Percentiles rank a stretch among this genome's conserved stretches.
phyloP scores from a whole-genome alignment of 306 rosid genomes.

The Medicago ruthenica region DNA sequence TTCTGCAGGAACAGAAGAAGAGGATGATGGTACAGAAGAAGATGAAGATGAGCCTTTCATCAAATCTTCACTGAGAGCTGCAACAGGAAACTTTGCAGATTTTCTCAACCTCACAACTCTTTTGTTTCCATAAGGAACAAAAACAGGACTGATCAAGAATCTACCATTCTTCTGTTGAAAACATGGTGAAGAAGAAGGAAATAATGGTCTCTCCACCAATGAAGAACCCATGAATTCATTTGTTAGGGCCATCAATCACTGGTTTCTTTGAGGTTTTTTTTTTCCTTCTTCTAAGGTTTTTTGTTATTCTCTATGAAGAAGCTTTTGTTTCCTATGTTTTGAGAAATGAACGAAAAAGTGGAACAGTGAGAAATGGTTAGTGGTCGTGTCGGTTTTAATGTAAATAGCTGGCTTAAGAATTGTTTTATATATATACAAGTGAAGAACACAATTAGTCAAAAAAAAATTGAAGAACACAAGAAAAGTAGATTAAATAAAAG shows the following conservation, averaged over 20 bases:
- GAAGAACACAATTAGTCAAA: neutral
- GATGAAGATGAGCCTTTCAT: conserved; percentile 47
- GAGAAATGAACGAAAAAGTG: conserved; percentile 35
- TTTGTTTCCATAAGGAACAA: conserved; percentile 49
- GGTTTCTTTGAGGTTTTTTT: too few species aligned
- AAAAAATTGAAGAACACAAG: neutral
- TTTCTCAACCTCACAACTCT: conserved; percentile 50
- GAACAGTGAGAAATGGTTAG: neutral
- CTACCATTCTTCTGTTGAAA: conserved; percentile 30
- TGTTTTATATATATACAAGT: conserved; percentile 18
- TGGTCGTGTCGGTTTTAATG: conserved; percentile 36
- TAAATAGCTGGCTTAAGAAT: conserved; percentile 24
- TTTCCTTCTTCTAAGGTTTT: neutral
- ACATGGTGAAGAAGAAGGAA: conserved; percentile 49
- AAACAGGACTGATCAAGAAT: conserved; percentile 43
- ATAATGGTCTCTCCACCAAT: conserved; percentile 52
- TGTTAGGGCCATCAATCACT: conserved; percentile 61
- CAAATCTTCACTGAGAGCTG: conserved; percentile 87
- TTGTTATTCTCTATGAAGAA: neutral
- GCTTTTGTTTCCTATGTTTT: neutral
- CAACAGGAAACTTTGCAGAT: conserved; percentile 59
- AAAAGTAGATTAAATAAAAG: conserved; percentile 28
- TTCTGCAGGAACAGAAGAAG: conserved; percentile 46
- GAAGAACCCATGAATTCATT: conserved; percentile 63
- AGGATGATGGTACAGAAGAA: neutral